These are phyloP conservation scores for Lolium perenne DNA, from an alignment of 176 grass and related monocot genomes.

Conservation along the genomic window DNA sequence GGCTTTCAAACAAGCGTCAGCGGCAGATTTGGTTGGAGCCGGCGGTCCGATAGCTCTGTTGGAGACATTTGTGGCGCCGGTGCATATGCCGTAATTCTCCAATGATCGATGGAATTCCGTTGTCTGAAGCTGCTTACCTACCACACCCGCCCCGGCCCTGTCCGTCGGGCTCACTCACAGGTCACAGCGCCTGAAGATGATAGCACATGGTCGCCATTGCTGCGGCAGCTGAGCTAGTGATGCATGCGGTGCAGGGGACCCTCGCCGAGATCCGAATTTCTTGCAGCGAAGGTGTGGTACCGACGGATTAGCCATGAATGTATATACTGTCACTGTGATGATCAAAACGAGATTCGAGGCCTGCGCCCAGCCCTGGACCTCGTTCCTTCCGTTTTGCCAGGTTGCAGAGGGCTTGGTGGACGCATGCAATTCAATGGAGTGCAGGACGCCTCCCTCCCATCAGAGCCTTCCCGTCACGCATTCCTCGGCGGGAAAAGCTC, in stretches of 20 bases:
- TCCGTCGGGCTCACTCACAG: neutral
- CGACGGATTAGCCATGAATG: slow-evolving; percentile 13
- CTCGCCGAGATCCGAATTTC: neutral
- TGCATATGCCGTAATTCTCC: too few species aligned
- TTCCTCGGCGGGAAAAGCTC: slow-evolving; percentile 59
- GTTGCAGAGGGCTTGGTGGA: neutral
- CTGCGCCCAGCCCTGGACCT: slow-evolving; percentile 20
- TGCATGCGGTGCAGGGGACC: neutral
- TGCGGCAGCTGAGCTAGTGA: neutral
- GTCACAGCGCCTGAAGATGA: neutral
- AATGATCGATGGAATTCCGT: too few species aligned
- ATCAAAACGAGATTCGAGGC: slow-evolving; percentile 5
- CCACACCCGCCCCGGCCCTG: neutral
- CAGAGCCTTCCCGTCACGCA: slow-evolving; percentile 51
- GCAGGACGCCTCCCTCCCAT: slow-evolving; percentile 40
- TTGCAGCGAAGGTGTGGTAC: neutral
- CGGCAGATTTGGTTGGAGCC: too few species aligned
- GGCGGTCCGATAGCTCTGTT: too few species aligned
- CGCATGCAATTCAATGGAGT: slow-evolving; percentile 2
- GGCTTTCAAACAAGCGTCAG: too few species aligned
- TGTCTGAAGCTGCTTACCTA: too few species aligned
- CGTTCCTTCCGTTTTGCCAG: slow-evolving; percentile 60
- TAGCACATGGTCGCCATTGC: slow-evolving; percentile 30
- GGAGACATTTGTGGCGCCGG: too few species aligned
- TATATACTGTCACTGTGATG: neutral